Percentiles rank a stretch among this genome's conserved stretches.
These are phyloP conservation scores for Ceratocystiopsis sp. DNA, from an alignment of 2,329 filamentous ascomycete species.

Conservation along the genomic window DNA sequence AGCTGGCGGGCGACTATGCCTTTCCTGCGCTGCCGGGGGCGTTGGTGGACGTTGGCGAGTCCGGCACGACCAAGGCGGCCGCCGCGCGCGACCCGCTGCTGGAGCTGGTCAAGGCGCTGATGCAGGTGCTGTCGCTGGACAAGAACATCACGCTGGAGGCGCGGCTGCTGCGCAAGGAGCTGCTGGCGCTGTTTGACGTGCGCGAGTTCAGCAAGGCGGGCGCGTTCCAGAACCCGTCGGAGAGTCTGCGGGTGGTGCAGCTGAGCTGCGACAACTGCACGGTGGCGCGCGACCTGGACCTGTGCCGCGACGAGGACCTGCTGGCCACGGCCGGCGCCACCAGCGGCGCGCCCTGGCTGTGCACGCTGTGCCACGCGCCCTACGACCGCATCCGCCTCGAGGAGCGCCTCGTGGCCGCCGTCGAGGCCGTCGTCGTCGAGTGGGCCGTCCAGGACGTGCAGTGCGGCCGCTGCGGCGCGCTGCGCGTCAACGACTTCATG, in stretches of 20 bases:
- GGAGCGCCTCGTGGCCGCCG: slow-evolving; percentile 59
- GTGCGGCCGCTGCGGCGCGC: slow-evolving; percentile 52
- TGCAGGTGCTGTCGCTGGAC: slow-evolving; percentile 82
- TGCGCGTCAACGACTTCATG: slow-evolving; percentile 84
- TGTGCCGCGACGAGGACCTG: slow-evolving; percentile 78
- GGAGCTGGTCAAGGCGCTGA: slow-evolving; percentile 81
- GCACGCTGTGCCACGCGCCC: slow-evolving; percentile 55
- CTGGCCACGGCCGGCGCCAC: slow-evolving; percentile 20
- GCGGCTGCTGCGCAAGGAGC: slow-evolving; percentile 71
- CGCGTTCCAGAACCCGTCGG: slow-evolving; percentile 73
- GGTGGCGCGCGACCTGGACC: slow-evolving; percentile 70
- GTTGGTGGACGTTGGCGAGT: slow-evolving; percentile 15
- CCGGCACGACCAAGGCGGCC: slow-evolving; percentile 6
- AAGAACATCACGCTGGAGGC: slow-evolving; percentile 82
- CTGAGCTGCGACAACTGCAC: slow-evolving; percentile 85
- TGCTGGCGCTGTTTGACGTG: slow-evolving; percentile 80
- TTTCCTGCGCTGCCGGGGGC: slow-evolving; percentile 70
- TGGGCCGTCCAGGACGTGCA: slow-evolving; percentile 87
- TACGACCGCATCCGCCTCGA: slow-evolving; percentile 71
- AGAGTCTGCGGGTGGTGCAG: slow-evolving; percentile 54
- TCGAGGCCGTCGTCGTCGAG: slow-evolving; percentile 57
- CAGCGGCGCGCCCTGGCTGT: slow-evolving; percentile 45
- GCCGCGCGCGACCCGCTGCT: slow-evolving; percentile 54
- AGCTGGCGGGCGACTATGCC: slow-evolving; percentile 69
- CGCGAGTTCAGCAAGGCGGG: slow-evolving; percentile 83